Evolutionary conservation across 148 eudicot genomes (phyloP).

Genomic region (Hydrangea macrophylla): DNA sequence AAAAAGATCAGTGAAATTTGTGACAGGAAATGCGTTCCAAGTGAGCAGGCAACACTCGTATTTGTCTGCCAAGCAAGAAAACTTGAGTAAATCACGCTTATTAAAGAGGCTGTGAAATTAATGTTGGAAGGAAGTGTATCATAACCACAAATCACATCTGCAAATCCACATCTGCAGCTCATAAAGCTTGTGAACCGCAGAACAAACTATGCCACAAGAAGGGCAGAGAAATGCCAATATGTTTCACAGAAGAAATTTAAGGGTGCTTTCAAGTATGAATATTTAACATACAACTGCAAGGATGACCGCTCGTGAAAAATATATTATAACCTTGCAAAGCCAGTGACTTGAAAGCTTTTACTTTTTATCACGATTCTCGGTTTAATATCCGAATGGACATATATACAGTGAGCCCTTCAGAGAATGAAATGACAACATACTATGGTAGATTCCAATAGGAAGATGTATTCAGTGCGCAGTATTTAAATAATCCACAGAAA

Average conservation of each 20-base stretch:
- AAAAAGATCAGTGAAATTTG: conserved; percentile 84
- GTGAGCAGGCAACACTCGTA: conserved; percentile 82
- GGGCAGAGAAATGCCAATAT: neutral
- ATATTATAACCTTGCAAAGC: neutral
- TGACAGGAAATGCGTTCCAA: conserved; percentile 83
- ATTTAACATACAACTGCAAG: neutral
- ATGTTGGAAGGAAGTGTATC: neutral
- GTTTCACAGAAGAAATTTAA: neutral
- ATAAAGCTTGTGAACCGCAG: neutral
- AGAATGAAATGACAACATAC: too few species aligned
- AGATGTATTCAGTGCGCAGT: neutral
- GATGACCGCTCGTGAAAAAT: too few species aligned
- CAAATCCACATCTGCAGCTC: neutral
- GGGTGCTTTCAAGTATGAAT: neutral
- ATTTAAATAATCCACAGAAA: neutral
- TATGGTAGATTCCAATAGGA: neutral
- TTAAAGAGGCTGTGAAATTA: neutral
- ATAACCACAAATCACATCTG: neutral
- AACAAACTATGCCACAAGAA: neutral
- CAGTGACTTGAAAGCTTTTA: neutral
- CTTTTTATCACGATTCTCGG: neutral
- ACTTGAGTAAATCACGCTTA: neutral
- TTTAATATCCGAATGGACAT: too few species aligned
- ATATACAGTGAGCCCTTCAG: too few species aligned
- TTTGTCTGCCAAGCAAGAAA: conserved; percentile 62